Percentiles rank a stretch among this genome's conserved stretches.
Evolutionary conservation across 345 rosid genomes (phyloP).

Genomic region (Litchi chinensis): DNA sequence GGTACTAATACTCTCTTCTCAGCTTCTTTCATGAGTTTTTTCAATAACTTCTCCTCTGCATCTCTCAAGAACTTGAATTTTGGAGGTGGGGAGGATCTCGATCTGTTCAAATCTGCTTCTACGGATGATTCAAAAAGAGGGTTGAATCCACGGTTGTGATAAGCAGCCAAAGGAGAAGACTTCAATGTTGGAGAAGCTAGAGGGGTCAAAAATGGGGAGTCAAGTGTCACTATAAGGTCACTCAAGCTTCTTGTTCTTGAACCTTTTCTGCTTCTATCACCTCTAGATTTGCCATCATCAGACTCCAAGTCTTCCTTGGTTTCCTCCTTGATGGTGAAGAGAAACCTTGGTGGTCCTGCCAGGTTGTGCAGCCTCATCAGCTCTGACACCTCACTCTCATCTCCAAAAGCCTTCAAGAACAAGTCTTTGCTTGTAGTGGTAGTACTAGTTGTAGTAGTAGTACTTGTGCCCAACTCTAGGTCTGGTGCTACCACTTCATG

Average conservation of each 20-base stretch:
- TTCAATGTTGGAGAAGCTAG: conserved; percentile 71
- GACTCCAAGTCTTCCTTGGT: conserved; percentile 95
- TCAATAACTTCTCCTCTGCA: conserved; percentile 82
- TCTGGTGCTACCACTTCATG: conserved; percentile 29
- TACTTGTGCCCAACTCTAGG: conserved; percentile 51
- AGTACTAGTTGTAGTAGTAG: too few relatives aligned
- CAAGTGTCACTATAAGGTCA: conserved; percentile 50
- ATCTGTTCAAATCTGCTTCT: conserved; percentile 54
- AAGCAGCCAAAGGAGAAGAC: conserved; percentile 48
- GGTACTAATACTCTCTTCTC: conserved; percentile 31
- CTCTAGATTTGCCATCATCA: conserved; percentile 72
- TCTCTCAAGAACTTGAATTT: conserved; percentile 93
- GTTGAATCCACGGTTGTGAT: conserved; percentile 64
- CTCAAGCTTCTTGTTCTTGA: conserved; percentile 83
- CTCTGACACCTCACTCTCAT: conserved; percentile 72
- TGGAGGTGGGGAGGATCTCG: conserved; percentile 83
- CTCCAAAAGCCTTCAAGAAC: conserved; percentile 44
- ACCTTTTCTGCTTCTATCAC: conserved; percentile 50
- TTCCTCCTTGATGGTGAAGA: conserved; percentile 96
- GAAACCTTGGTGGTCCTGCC: conserved; percentile 80
- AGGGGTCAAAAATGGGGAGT: conserved; percentile 64
- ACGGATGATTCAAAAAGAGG: conserved; percentile 81
- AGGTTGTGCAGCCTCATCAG: conserved; percentile 92
- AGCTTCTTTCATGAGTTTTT: conserved; percentile 59
- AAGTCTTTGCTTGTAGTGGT: conserved; percentile 46